Percentiles rank a stretch among this genome's conserved stretches.
phyloP scores from a whole-genome alignment of 306 rosid species.

The Senna siamea region DNA sequence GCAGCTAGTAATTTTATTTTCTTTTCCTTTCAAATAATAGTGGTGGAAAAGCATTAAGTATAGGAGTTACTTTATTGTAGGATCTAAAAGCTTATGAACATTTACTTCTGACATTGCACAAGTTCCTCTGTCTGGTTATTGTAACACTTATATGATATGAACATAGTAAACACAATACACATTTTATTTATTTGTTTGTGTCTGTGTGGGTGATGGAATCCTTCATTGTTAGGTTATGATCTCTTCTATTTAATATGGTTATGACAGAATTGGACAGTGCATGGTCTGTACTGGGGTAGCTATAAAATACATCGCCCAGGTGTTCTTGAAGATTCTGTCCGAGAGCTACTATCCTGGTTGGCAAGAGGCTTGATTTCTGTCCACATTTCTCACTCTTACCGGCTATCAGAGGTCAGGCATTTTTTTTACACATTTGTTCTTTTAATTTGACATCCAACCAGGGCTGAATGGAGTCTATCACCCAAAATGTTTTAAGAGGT shows the following conservation, averaged over 20 bases:
- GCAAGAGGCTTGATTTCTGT: slow-evolving; percentile 73
- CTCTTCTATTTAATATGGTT: slow-evolving; percentile 31
- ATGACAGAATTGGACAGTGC: slow-evolving; percentile 94
- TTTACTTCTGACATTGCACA: slow-evolving; percentile 9
- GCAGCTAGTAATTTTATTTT: slow-evolving; percentile 6
- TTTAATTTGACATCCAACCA: neutral
- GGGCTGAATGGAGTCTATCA: neutral
- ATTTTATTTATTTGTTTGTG: no score
- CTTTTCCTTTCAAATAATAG: slow-evolving; percentile 11
- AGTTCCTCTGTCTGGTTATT: neutral
- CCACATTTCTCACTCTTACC: slow-evolving; percentile 78
- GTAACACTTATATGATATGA: neutral
- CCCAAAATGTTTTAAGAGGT: neutral
- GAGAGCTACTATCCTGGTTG: slow-evolving; percentile 80
- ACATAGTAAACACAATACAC: neutral
- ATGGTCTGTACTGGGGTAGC: slow-evolving; percentile 99
- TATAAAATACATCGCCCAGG: slow-evolving; percentile 67
- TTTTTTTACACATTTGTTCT: slow-evolving; percentile 14
- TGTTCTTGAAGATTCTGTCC: slow-evolving; percentile 82
- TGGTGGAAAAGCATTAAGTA: slow-evolving; percentile 1
- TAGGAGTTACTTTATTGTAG: neutral
- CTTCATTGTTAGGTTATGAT: slow-evolving; percentile 4
- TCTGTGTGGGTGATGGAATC: neutral
- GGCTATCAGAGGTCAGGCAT: slow-evolving; percentile 70
- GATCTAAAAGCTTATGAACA: neutral